Evolutionary conservation across 2,329 filamentous ascomycete species (phyloP).

Genomic region (Drechslerella dactyloides): DNA sequence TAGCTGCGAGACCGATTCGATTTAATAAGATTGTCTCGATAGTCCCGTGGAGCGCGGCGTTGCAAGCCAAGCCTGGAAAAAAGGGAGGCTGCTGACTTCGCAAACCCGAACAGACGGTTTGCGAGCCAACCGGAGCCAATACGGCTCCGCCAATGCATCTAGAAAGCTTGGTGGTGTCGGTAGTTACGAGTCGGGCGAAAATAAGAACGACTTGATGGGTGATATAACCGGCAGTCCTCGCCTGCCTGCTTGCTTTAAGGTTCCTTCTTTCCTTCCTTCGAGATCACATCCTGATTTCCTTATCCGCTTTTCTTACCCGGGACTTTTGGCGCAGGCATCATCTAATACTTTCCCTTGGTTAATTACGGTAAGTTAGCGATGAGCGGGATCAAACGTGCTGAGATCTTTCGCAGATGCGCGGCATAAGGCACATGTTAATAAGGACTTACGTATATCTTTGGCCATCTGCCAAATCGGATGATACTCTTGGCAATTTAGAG

Average conservation of each 20-base stretch:
- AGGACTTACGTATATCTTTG: neutral
- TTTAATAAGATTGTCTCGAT: constrained; percentile 37
- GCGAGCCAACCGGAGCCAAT: constrained; percentile 7
- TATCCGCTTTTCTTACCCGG: constrained; percentile 20
- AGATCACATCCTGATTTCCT: constrained; percentile 17
- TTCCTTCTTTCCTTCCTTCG: constrained; percentile 36
- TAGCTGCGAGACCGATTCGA: constrained; percentile 31
- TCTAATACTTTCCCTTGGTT: neutral
- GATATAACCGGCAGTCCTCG: constrained; percentile 44
- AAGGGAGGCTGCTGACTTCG: constrained; percentile 48
- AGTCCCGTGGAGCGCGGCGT: constrained; percentile 26
- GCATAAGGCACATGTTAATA: neutral
- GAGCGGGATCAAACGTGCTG: neutral
- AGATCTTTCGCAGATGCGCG: neutral
- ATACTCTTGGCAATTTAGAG: neutral
- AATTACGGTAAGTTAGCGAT: neutral
- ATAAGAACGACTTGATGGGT: constrained; percentile 35
- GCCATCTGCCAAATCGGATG: neutral
- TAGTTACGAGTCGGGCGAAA: constrained; percentile 35
- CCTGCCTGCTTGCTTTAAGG: too few species aligned
- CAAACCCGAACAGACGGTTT: constrained; percentile 43
- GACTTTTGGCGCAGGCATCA: too few species aligned
- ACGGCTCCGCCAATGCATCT: constrained; percentile 3
- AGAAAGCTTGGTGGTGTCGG: constrained; percentile 47
- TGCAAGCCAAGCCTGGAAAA: constrained; percentile 42